Evolutionary conservation across 352 stramenopile genomes (phyloP).

Genomic region (Phytophthora megakarya): DNA sequence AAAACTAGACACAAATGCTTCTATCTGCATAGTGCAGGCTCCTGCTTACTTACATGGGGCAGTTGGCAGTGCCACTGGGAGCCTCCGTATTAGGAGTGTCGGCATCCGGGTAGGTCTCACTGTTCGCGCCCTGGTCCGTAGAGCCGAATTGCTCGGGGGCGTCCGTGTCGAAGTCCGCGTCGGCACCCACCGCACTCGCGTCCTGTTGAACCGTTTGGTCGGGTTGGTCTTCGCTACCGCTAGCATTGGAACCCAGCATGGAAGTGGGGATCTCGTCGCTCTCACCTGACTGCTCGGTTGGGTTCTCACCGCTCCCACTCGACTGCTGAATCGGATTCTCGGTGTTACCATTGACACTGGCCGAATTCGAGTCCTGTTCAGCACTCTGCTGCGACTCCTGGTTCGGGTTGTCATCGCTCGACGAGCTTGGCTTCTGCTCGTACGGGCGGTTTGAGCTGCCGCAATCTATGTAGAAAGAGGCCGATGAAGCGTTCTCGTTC

Average conservation of each 20-base stretch:
- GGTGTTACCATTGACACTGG: slow-evolving; percentile 1
- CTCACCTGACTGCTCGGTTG: not conserved
- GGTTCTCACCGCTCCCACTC: not conserved
- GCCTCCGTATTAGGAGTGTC: not conserved
- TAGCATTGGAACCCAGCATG: not conserved
- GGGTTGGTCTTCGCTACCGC: not conserved
- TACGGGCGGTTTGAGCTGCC: not conserved
- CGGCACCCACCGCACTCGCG: slow-evolving; percentile 1
- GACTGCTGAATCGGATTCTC: slow-evolving; percentile 5
- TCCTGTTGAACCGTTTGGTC: not conserved
- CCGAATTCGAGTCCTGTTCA: not conserved
- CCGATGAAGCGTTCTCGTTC: not conserved
- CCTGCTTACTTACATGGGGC: slow-evolving; percentile 27
- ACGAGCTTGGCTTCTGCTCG: not conserved
- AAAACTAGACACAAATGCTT: slow-evolving; percentile 8
- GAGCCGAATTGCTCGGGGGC: not conserved
- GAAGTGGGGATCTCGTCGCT: not conserved
- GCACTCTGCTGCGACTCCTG: slow-evolving; percentile 2
- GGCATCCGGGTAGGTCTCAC: not conserved
- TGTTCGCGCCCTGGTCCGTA: not conserved
- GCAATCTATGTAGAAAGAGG: slow-evolving; percentile 1
- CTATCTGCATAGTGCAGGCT: slow-evolving; percentile 4
- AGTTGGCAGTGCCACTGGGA: slow-evolving; percentile 21
- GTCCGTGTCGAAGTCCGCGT: not conserved
- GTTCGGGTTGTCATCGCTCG: not conserved